A percentile compares a stretch with the other conserved stretches of the same genome.
Evolutionary conservation across 192 early-diverging fungal species (phyloP).

Genomic region (Entophlyctis luteolus): DNA sequence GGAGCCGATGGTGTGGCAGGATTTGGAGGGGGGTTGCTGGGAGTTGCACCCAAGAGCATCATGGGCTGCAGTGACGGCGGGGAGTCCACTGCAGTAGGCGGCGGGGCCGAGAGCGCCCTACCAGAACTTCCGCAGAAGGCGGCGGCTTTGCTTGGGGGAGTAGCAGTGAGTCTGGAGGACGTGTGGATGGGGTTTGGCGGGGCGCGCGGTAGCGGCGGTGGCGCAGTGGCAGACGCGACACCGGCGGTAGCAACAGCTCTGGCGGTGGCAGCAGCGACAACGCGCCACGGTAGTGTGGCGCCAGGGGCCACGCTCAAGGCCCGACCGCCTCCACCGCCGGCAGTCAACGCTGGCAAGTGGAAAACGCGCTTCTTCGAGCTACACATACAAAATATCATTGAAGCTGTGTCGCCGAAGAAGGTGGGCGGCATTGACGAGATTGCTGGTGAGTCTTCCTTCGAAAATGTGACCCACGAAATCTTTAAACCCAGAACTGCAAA

Average conservation of each 20-base stretch:
- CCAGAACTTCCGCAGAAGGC: not conserved
- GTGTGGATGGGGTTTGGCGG: slow-evolving; percentile 21
- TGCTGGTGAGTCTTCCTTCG: not conserved
- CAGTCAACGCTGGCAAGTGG: slow-evolving; percentile 40
- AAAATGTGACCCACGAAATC: not conserved
- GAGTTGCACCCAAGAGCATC: not conserved
- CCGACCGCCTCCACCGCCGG: not conserved
- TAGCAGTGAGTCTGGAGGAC: slow-evolving; percentile 8
- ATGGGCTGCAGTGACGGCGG: not conserved
- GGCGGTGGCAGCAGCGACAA: not conserved
- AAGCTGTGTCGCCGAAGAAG: slow-evolving; percentile 36
- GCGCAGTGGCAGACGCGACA: not conserved
- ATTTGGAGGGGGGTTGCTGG: slow-evolving; percentile 17
- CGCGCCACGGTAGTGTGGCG: not conserved
- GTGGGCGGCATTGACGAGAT: slow-evolving; percentile 26
- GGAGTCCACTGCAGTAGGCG: not conserved
- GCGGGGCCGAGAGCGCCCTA: not conserved
- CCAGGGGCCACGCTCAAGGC: not conserved
- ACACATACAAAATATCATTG: slow-evolving; percentile 36
- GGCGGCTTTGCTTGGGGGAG: not conserved
- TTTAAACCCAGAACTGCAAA: slow-evolving; percentile 15
- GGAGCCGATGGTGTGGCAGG: slow-evolving; percentile 8
- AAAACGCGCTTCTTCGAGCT: slow-evolving; percentile 51
- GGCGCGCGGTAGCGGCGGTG: not conserved
- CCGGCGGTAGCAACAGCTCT: not conserved